These are phyloP conservation scores for Xylaria sp. DNA, from an alignment of 2,329 filamentous ascomycete genomes.

Conservation along the genomic window DNA sequence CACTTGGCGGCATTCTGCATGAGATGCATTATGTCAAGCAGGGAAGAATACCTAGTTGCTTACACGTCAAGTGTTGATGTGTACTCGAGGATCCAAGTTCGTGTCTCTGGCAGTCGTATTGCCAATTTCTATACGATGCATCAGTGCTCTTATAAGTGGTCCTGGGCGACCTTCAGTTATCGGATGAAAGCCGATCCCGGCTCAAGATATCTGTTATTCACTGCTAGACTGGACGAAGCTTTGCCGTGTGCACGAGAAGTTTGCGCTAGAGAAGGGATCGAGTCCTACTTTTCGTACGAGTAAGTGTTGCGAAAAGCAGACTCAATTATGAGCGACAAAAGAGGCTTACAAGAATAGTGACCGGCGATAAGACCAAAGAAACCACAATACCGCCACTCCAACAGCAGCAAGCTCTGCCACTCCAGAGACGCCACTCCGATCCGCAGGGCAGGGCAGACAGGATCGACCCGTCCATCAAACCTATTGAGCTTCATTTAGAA, in stretches of 20 bases:
- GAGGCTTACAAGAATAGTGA: conserved; percentile 12
- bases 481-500: not conserved
- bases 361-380: not conserved
- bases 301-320: conserved; percentile 2
- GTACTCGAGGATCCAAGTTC: not conserved
- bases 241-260: not conserved
- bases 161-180: not conserved
- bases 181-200: not conserved
- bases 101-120: conserved; percentile 1
- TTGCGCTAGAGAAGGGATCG: not conserved
- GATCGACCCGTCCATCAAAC: conserved; percentile 1
- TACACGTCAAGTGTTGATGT: not conserved
- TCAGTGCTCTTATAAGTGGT: not conserved
- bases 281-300: not conserved
- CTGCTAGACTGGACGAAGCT: not conserved
- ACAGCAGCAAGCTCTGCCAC: not conserved
- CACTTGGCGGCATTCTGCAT: not conserved
- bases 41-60: not conserved
- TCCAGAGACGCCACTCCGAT: conserved; percentile 12
- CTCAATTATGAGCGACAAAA: not conserved
- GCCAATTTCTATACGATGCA: not conserved
- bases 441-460: conserved; percentile 7
- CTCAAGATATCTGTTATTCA: not conserved
- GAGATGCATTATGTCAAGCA: not conserved
- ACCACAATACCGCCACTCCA: not conserved